phyloP scores from a whole-genome alignment of 306 rosid species.

The Bauhinia variegata region DNA sequence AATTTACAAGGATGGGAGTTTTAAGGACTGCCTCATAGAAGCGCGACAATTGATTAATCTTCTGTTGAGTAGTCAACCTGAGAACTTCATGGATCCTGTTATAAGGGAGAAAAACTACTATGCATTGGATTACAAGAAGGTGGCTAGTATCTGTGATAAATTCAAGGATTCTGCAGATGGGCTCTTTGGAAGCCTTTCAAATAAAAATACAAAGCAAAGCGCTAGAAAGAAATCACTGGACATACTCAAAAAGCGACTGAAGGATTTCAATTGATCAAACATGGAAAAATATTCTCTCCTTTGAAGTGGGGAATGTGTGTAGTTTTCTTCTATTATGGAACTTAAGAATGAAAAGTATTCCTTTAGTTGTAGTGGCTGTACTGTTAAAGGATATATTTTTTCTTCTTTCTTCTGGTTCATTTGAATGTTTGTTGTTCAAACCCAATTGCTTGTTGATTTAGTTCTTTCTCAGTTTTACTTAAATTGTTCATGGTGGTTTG shows the following conservation, averaged over 20 bases:
- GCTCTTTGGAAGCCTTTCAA: slow-evolving; percentile 82
- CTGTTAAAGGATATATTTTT: slow-evolving; percentile 19
- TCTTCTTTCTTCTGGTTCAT: neutral
- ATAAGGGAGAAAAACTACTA: slow-evolving; percentile 81
- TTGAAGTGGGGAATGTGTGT: slow-evolving; percentile 38
- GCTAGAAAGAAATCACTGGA: slow-evolving; percentile 94
- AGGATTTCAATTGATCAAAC: slow-evolving; percentile 70
- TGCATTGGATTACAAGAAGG: slow-evolving; percentile 81
- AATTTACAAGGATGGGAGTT: slow-evolving; percentile 59
- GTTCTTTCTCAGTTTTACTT: neutral
- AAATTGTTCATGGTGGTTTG: no score
- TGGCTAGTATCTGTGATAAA: slow-evolving; percentile 75
- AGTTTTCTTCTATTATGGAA: slow-evolving; percentile 18
- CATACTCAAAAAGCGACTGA: slow-evolving; percentile 76
- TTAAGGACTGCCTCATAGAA: slow-evolving; percentile 65
- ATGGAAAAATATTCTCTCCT: slow-evolving; percentile 32
- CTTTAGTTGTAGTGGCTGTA: slow-evolving; percentile 12
- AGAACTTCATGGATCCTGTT: slow-evolving; percentile 97
- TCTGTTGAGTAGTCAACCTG: slow-evolving; percentile 86
- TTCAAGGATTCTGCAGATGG: slow-evolving; percentile 88
- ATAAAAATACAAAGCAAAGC: slow-evolving; percentile 72
- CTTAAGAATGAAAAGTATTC: slow-evolving; percentile 17
- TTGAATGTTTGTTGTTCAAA: slow-evolving; percentile 27
- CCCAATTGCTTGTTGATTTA: slow-evolving; percentile 11
- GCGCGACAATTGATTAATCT: slow-evolving; percentile 82